Conservation (phyloP, 139 green algal genomes). For the Tetradesmus obliquus region DNA sequence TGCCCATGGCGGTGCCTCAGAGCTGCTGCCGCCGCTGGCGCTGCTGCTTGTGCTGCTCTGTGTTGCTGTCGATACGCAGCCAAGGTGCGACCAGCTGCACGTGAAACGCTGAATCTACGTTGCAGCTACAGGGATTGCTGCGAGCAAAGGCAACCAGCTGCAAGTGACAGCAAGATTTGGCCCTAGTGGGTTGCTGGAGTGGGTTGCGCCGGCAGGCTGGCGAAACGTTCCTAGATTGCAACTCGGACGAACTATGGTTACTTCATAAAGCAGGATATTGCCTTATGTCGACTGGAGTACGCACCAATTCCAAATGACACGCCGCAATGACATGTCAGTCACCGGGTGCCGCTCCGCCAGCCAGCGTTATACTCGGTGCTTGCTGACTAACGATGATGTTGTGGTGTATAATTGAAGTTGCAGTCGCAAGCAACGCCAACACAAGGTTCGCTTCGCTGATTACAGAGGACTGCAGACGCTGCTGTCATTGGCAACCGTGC, state of each 20-base stretch:
- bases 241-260: neutral
- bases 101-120: neutral
- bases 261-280: neutral
- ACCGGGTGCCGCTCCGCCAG: neutral
- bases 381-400: neutral
- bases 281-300: neutral
- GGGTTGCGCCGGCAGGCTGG: neutral
- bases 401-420: neutral
- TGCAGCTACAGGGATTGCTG: neutral
- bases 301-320: neutral
- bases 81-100: neutral
- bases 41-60: conserved; percentile 9
- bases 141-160: neutral
- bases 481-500: neutral
- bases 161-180: neutral
- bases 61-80: neutral
- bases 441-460: neutral
- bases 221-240: neutral
- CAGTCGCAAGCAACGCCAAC: neutral
- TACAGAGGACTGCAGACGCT: neutral
- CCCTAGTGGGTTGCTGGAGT: neutral
- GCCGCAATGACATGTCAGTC: neutral
- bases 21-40: neutral
- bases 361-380: neutral
- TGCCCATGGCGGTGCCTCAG: conserved; percentile 13